Conservation (phyloP, 2,329 filamentous ascomycete genomes). For the Fusarium sp. region DNA sequence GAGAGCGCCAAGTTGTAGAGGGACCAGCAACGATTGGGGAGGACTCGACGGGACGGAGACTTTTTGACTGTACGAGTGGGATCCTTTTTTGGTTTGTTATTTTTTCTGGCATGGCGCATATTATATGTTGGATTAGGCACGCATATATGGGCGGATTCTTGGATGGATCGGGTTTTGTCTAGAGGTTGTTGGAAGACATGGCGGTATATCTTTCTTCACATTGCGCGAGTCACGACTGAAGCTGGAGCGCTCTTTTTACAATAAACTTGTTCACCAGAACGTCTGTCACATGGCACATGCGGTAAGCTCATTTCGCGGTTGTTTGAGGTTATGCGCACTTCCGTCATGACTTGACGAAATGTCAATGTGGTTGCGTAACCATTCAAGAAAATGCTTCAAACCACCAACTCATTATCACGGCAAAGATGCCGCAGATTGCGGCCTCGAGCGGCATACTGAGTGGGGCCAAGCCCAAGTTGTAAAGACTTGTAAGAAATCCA, state of each 20-base stretch:
- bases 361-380: not conserved
- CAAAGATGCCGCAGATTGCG: constrained; percentile 24
- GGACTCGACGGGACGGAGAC: not conserved
- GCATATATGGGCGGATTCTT: constrained; percentile 15
- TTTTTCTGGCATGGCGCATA: constrained; percentile 36
- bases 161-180: constrained; percentile 1
- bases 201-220: not conserved
- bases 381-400: not conserved
- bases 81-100: not conserved
- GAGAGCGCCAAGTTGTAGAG: constrained; percentile 81
- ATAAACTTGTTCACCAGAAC: not conserved
- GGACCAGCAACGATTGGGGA: not conserved
- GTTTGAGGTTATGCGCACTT: not conserved
- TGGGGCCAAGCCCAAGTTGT: constrained; percentile 8
- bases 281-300: not conserved
- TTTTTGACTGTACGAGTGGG: constrained; percentile 3
- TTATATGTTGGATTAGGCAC: constrained; percentile 25
- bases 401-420: constrained; percentile 2
- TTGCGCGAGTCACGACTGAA: not conserved
- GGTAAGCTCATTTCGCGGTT: not conserved
- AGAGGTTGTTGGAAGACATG: not conserved
- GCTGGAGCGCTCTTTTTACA: not conserved
- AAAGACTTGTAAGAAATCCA: not conserved
- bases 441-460: constrained; percentile 22
- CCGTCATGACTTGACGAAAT: not conserved